A percentile compares a stretch with the other conserved stretches of the same genome.
These are phyloP conservation scores for Colletotrichum abscissum DNA, from an alignment of 2,329 filamentous ascomycete species.

Conservation along the genomic window DNA sequence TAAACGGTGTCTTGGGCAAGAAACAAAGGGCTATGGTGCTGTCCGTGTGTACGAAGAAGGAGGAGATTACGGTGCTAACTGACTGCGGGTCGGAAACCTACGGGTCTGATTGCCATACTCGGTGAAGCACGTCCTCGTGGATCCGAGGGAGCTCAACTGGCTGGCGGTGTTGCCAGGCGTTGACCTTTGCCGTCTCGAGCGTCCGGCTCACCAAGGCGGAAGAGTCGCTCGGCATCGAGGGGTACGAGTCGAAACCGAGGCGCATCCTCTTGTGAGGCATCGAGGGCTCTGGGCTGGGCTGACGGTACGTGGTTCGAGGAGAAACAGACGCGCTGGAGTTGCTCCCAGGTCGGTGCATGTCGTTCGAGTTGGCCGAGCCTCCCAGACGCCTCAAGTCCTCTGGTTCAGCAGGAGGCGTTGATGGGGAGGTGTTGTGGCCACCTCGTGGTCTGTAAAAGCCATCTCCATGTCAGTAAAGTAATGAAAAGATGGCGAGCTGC, in stretches of 20 bases:
- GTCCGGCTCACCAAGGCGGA: slow-evolving; percentile 44
- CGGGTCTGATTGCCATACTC: slow-evolving; percentile 62
- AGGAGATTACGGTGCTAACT: slow-evolving; percentile 50
- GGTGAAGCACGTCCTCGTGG: slow-evolving; percentile 59
- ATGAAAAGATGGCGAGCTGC: neutral
- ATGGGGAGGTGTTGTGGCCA: slow-evolving; percentile 67
- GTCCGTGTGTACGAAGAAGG: slow-evolving; percentile 56
- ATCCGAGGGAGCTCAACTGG: slow-evolving; percentile 57
- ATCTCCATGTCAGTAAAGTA: slow-evolving; percentile 36
- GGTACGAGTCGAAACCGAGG: slow-evolving; percentile 59
- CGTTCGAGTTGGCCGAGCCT: slow-evolving; percentile 46
- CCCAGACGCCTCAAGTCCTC: slow-evolving; percentile 55
- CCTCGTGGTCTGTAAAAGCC: slow-evolving; percentile 60
- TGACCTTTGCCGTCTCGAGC: slow-evolving; percentile 51
- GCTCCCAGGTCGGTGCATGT: slow-evolving; percentile 53
- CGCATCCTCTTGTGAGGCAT: slow-evolving; percentile 61
- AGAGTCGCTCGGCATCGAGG: slow-evolving; percentile 46
- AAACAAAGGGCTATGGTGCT: slow-evolving; percentile 55
- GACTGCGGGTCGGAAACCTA: slow-evolving; percentile 57
- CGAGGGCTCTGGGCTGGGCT: slow-evolving; percentile 43
- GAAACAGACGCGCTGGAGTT: slow-evolving; percentile 61
- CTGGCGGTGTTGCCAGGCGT: slow-evolving; percentile 50
- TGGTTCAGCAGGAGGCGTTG: slow-evolving; percentile 62
- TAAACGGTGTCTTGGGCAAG: slow-evolving; percentile 53
- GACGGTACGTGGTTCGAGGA: slow-evolving; percentile 52